Evolutionary conservation across 1,284 basidiomycete species (phyloP).

Genomic region (Marasmius oreades): DNA sequence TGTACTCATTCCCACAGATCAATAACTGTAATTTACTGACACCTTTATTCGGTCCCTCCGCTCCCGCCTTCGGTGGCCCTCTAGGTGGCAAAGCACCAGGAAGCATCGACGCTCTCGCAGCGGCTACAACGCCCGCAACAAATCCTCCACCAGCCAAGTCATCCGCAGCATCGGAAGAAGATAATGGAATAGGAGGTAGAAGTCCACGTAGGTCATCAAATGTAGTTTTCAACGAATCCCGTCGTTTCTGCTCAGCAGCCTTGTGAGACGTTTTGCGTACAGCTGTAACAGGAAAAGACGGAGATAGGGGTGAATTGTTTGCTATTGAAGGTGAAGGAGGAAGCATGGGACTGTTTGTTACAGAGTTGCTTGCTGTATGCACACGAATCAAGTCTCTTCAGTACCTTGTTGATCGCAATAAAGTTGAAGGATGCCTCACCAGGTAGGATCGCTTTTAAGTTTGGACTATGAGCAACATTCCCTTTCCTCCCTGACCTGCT

Average conservation of each 20-base stretch:
- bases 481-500: constrained; percentile 18
- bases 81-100: constrained; percentile 85
- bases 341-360: neutral
- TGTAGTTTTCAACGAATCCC: constrained; percentile 93
- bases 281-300: constrained; percentile 27
- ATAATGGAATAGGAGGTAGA: constrained; percentile 85
- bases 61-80: constrained; percentile 80
- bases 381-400: neutral
- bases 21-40: constrained; percentile 93
- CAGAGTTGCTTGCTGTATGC: neutral
- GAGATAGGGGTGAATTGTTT: constrained; percentile 18
- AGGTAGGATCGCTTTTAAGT: constrained; percentile 66
- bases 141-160: constrained; percentile 14
- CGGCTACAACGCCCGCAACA: constrained; percentile 8
- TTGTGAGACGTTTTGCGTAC: constrained; percentile 92
- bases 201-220: constrained; percentile 92
- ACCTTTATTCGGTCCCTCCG: constrained; percentile 89
- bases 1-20: constrained; percentile 86
- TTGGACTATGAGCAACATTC: neutral
- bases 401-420: neutral
- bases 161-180: constrained; percentile 55
- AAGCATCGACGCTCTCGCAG: constrained; percentile 44
- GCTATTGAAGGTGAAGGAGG: constrained; percentile 8
- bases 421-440: constrained; percentile 34
- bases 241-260: constrained; percentile 94